A percentile compares a stretch with the other conserved stretches of the same genome.
These are phyloP conservation scores for Zygosaccharomyces sapae DNA, from an alignment of 1,139 yeast genomes.

Conservation along the genomic window DNA sequence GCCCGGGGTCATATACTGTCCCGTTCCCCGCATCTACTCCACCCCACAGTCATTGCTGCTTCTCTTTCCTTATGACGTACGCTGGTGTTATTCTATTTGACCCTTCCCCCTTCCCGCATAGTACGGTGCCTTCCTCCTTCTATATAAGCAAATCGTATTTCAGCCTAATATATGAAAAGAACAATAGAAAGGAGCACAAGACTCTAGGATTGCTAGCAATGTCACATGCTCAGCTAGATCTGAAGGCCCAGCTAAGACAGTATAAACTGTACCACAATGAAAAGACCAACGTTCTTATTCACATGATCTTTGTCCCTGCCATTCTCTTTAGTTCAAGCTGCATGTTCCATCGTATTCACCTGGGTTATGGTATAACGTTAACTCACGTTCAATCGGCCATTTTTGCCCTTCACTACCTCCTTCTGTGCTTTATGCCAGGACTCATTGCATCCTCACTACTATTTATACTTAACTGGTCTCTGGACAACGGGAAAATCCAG, in stretches of 20 bases:
- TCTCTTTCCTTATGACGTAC: no score
- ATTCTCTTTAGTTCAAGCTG: conserved; percentile 57
- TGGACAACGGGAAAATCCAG: conserved; percentile 15
- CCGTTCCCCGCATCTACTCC: no score
- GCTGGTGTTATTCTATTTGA: no score
- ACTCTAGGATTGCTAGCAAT: no score
- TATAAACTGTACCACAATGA: conserved; percentile 81
- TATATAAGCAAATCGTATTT: no score
- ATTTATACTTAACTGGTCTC: conserved; percentile 26
- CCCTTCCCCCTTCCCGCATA: no score
- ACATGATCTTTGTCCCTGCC: conserved; percentile 72
- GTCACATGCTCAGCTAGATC: conserved; percentile 30
- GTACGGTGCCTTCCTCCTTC: no score
- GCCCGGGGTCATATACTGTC: no score
- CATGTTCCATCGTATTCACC: conserved; percentile 37
- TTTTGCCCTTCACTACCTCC: conserved; percentile 43
- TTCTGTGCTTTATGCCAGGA: conserved; percentile 43
- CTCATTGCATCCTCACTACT: conserved; percentile 40
- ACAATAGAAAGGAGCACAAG: no score
- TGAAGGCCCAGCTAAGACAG: conserved; percentile 67
- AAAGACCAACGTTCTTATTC: conserved; percentile 67
- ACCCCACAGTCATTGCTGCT: no score
- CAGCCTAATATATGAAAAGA: no score
- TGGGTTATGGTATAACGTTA: conserved; percentile 36
- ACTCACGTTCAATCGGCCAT: conserved; percentile 40